These are phyloP conservation scores for Vanderwaltozyma verrucispora DNA, from an alignment of 805 yeast genomes.

Conservation along the genomic window DNA sequence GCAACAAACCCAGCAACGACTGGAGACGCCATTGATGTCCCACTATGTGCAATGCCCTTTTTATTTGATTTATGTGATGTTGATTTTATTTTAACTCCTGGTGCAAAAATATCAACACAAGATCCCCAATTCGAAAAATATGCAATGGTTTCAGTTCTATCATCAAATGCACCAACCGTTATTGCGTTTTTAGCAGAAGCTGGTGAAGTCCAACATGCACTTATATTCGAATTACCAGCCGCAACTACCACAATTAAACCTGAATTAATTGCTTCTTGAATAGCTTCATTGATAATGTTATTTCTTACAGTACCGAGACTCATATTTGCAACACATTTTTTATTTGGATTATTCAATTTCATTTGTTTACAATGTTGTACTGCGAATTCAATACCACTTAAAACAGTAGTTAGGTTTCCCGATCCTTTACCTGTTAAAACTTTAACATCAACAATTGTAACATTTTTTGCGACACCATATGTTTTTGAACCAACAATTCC, in stretches of 20 bases:
- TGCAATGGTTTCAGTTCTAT: constrained; percentile 58
- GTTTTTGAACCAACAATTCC: constrained; percentile 71
- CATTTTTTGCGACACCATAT: constrained; percentile 73
- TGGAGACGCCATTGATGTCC: constrained; percentile 80
- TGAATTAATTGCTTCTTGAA: constrained; percentile 60
- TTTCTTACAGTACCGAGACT: constrained; percentile 72
- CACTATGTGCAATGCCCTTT: constrained; percentile 36
- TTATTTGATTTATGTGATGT: constrained; percentile 30
- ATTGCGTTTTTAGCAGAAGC: constrained; percentile 67
- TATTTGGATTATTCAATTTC: constrained; percentile 8
- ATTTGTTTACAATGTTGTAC: constrained; percentile 41
- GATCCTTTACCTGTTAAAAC: constrained; percentile 58
- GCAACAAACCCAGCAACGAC: constrained; percentile 59
- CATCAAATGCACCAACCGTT: constrained; percentile 87
- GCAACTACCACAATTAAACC: constrained; percentile 72
- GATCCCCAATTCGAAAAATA: constrained; percentile 84
- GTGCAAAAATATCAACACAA: constrained; percentile 79
- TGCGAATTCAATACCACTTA: constrained; percentile 57
- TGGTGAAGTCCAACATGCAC: constrained; percentile 83
- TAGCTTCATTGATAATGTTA: constrained; percentile 58
- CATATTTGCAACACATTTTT: constrained; percentile 60
- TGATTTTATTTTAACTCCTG: constrained; percentile 64
- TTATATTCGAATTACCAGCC: constrained; percentile 73
- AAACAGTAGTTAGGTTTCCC: constrained; percentile 57
- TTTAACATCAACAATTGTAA: constrained; percentile 56